Evolutionary conservation across 306 rosid species (phyloP).

Genomic region (Casuarina equisetifolia): DNA sequence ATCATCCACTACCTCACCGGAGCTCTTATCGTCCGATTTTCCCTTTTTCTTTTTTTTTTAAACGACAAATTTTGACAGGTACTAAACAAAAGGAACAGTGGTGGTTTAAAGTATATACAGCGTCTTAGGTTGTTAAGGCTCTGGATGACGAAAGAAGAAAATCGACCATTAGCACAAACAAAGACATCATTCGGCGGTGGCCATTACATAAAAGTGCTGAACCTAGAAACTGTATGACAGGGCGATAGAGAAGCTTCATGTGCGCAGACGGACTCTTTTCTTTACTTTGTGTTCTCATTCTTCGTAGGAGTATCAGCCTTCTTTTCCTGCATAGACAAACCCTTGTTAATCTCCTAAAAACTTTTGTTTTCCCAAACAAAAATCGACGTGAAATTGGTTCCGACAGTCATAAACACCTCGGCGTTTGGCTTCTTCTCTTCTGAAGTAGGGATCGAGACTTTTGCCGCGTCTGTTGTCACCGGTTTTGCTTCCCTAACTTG

Average conservation of each 20-base stretch:
- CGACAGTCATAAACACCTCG: conserved; percentile 19
- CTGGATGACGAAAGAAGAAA: too few relatives aligned
- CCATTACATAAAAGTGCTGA: background rate
- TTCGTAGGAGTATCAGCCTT: conserved; percentile 12
- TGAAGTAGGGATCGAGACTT: conserved; percentile 25
- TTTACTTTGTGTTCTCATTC: conserved; percentile 11
- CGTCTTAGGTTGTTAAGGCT: too few relatives aligned
- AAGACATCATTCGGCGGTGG: background rate
- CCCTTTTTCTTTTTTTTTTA: too few relatives aligned
- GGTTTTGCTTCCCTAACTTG: conserved; percentile 21
- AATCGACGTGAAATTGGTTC: background rate
- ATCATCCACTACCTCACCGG: too few relatives aligned
- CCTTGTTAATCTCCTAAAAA: background rate
- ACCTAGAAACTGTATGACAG: background rate
- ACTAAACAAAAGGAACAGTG: too few relatives aligned
- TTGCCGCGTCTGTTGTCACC: conserved; percentile 8
- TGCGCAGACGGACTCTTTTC: background rate
- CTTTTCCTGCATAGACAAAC: conserved; percentile 5
- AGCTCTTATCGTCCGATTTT: too few relatives aligned
- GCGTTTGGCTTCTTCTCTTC: conserved; percentile 28
- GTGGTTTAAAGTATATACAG: too few relatives aligned
- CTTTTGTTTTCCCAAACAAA: conserved; percentile 6
- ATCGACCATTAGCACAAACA: too few relatives aligned
- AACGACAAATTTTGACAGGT: too few relatives aligned
- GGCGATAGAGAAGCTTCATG: background rate